Conservation (phyloP, 2,329 filamentous ascomycete species). For the Nemania sp. region DNA sequence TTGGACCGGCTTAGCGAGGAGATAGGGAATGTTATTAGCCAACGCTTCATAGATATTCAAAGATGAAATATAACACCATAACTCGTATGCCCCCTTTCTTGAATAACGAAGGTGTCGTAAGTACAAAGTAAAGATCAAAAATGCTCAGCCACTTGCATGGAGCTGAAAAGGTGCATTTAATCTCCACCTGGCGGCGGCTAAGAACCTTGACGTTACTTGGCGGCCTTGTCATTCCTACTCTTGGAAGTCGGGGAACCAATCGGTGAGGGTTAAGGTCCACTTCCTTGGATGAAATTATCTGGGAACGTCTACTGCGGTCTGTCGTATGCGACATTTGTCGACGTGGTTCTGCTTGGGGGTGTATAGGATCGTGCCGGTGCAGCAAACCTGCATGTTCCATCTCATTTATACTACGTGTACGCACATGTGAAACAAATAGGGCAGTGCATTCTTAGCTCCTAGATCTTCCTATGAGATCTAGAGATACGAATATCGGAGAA, state of each 20-base stretch:
- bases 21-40: not conserved
- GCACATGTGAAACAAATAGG: not conserved
- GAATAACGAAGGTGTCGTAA: slow-evolving; percentile 6
- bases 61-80: slow-evolving; percentile 1
- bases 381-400: slow-evolving; percentile 1
- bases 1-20: not conserved
- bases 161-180: slow-evolving; percentile 31
- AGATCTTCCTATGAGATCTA: not conserved
- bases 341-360: slow-evolving; percentile 5
- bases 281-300: not conserved
- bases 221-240: slow-evolving; percentile 14
- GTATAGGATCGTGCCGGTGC: not conserved
- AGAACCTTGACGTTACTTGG: slow-evolving; percentile 20
- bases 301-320: not conserved
- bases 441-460: slow-evolving; percentile 14
- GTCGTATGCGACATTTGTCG: slow-evolving; percentile 11
- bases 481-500: not conserved
- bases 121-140: too few species aligned
- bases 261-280: slow-evolving; percentile 5
- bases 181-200: slow-evolving; percentile 26
- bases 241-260: slow-evolving; percentile 16
- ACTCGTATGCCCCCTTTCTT: not conserved
- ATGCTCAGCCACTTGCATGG: slow-evolving; percentile 29
- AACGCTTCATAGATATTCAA: not conserved
- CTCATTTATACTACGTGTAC: not conserved